A percentile compares a stretch with the other conserved stretches of the same genome.
Evolutionary conservation across 2,329 filamentous ascomycete genomes (phyloP).

Genomic region (Ophiostoma sp.): DNA sequence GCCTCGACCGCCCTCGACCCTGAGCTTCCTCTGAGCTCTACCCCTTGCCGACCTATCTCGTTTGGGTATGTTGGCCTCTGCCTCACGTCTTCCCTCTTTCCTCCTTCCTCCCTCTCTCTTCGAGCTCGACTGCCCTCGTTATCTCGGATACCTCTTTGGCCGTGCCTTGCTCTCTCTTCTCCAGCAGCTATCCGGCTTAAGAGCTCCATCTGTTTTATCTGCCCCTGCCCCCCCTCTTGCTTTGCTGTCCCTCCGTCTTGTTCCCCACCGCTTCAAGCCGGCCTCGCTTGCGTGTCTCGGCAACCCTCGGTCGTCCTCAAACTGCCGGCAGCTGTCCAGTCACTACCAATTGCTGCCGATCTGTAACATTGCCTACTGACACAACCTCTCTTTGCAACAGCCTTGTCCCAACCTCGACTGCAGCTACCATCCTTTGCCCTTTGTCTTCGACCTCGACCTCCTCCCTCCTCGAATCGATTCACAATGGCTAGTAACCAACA

Average conservation of each 20-base stretch:
- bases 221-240: background rate
- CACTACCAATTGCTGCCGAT: background rate
- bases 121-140: background rate
- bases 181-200: background rate
- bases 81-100: background rate
- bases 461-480: background rate
- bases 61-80: background rate
- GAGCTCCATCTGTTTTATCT: background rate
- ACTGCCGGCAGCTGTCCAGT: background rate
- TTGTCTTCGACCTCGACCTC: background rate
- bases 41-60: background rate
- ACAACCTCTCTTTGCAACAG: background rate
- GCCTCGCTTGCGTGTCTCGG: constrained; percentile 2
- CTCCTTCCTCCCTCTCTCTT: background rate
- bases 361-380: background rate
- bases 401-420: background rate
- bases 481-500: constrained; percentile 43
- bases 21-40: background rate
- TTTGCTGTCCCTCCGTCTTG: constrained; percentile 12
- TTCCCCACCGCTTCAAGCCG: constrained; percentile 2
- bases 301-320: background rate
- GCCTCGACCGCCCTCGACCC: background rate
- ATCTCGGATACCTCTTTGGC: background rate
- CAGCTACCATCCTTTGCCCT: background rate
- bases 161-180: too few relatives aligned